Evolutionary conservation across 73 alveolate species (phyloP).

Genomic region (Durusdinium trenchii): DNA sequence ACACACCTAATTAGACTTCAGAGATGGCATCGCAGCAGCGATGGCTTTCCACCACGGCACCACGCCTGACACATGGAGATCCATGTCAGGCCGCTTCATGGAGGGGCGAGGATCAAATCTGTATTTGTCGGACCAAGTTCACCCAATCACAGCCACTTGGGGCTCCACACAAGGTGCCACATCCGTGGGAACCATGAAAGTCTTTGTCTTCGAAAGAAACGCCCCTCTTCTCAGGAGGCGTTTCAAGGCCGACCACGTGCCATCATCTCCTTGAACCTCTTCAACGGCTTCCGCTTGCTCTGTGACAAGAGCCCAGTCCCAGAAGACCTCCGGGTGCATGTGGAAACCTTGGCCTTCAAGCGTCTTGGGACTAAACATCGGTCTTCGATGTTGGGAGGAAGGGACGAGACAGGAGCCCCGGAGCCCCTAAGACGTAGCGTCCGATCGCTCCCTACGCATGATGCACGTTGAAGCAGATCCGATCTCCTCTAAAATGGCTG

Average conservation of each 20-base stretch:
- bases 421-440: neutral
- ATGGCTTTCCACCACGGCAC: no score
- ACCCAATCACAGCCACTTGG: no score
- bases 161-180: no score
- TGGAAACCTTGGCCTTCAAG: conserved; percentile 61
- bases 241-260: conserved; percentile 9
- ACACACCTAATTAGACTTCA: no score
- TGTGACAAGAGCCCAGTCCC: conserved; percentile 5
- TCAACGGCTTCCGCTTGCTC: conserved; percentile 61
- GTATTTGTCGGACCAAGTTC: no score
- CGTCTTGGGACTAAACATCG: neutral
- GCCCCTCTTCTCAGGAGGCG: neutral
- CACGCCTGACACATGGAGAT: no score
- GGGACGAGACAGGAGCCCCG: neutral
- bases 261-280: conserved; percentile 43
- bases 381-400: neutral
- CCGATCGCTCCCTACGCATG: neutral
- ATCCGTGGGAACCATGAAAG: no score
- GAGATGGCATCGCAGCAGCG: no score
- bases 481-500: neutral
- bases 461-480: neutral
- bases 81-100: no score
- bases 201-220: no score
- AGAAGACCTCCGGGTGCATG: neutral
- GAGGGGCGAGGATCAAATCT: no score